These are phyloP conservation scores for Parathielavia appendiculata DNA, from an alignment of 495 filamentous ascomycete species.

Conservation along the genomic window DNA sequence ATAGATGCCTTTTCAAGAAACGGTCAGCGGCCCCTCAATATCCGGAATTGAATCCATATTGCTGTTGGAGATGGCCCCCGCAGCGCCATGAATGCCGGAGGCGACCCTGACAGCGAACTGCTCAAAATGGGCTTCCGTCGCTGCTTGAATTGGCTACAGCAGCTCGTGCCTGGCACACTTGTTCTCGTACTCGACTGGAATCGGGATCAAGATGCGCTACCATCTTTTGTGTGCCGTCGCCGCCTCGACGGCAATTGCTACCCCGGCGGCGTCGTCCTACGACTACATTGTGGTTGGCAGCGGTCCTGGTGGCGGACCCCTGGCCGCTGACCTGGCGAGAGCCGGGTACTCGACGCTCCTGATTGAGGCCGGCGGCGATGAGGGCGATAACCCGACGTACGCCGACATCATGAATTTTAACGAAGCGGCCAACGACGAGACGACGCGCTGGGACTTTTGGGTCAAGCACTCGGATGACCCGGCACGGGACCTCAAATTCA, in stretches of 20 bases:
- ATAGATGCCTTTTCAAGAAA: not conserved
- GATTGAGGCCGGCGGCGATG: slow-evolving; percentile 60
- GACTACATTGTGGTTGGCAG: slow-evolving; percentile 65
- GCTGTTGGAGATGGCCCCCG: slow-evolving; percentile 1
- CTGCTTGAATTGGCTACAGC: too few species aligned
- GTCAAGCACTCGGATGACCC: slow-evolving; percentile 47
- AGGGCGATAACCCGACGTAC: slow-evolving; percentile 46
- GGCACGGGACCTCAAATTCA: slow-evolving; percentile 38
- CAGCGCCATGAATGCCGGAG: not conserved
- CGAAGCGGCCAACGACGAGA: slow-evolving; percentile 42
- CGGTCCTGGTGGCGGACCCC: slow-evolving; percentile 59
- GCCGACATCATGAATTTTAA: slow-evolving; percentile 39
- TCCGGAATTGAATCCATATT: slow-evolving; percentile 14
- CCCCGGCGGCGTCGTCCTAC: slow-evolving; percentile 32
- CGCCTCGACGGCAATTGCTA: slow-evolving; percentile 24
- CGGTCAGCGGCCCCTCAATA: slow-evolving; percentile 16
- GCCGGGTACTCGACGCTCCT: slow-evolving; percentile 57
- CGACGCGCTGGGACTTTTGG: slow-evolving; percentile 50
- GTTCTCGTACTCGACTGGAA: too few species aligned
- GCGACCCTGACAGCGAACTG: not conserved
- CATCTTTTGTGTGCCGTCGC: slow-evolving; percentile 28
- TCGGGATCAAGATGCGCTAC: slow-evolving; percentile 24
- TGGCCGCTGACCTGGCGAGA: slow-evolving; percentile 57
- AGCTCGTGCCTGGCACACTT: too few species aligned
- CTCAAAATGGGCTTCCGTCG: not conserved